Percentiles rank a stretch among this genome's conserved stretches.
These are phyloP conservation scores for Helicocarpus griseus DNA, from an alignment of 2,329 filamentous ascomycete species.

Conservation along the genomic window DNA sequence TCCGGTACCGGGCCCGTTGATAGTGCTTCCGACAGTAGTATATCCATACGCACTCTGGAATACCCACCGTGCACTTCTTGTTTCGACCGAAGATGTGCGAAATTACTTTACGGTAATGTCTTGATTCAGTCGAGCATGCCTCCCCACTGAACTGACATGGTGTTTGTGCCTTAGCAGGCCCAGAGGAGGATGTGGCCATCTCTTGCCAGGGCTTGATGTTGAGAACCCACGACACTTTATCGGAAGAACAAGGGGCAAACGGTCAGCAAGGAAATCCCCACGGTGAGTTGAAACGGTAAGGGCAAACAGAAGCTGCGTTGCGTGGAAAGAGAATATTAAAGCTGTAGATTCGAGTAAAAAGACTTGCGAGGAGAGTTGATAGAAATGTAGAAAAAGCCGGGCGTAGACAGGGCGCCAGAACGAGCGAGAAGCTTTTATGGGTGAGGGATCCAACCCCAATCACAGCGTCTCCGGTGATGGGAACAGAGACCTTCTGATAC, in stretches of 20 bases:
- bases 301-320: no score
- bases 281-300: background rate
- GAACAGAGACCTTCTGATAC: background rate
- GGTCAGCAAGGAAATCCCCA: background rate
- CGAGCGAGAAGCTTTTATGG: background rate
- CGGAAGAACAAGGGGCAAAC: background rate
- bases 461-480: background rate
- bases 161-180: background rate
- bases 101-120: constrained; percentile 61
- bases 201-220: background rate
- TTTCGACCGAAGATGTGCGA: constrained; percentile 78
- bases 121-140: constrained; percentile 17
- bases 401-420: background rate
- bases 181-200: background rate
- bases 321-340: background rate
- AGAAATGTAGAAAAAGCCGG: background rate
- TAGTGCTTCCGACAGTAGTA: constrained; percentile 76
- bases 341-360: background rate
- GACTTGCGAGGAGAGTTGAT: background rate
- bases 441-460: background rate
- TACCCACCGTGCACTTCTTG: constrained; percentile 63
- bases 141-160: constrained; percentile 14
- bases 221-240: background rate
- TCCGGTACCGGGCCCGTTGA: constrained; percentile 64
- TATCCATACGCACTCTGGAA: constrained; percentile 62